These are phyloP conservation scores for Pseudonitzschia pungens DNA, from an alignment of 108 stramenopile genomes.

Conservation along the genomic window DNA sequence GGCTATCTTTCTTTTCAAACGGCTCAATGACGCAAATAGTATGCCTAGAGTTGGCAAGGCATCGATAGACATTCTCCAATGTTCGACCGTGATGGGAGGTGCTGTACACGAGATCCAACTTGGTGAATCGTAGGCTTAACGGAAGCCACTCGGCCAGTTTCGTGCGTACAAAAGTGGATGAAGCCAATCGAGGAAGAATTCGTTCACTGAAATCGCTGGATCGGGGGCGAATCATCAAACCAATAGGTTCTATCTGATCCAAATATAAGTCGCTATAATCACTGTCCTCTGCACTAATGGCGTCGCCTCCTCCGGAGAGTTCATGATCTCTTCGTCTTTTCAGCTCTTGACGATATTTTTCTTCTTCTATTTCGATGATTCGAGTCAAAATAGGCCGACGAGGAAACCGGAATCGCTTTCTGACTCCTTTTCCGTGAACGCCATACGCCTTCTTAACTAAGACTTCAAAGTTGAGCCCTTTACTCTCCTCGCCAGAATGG, in stretches of 20 bases:
- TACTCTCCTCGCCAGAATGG: constrained; percentile 6
- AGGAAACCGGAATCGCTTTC: constrained; percentile 64
- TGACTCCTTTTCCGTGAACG: constrained; percentile 47
- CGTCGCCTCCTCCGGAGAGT: constrained; percentile 7
- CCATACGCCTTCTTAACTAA: constrained; percentile 69
- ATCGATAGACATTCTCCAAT: constrained; percentile 65
- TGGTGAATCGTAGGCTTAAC: constrained; percentile 57
- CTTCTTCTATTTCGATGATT: constrained; percentile 70
- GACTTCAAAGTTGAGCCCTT: constrained; percentile 53
- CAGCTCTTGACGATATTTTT: constrained; percentile 45
- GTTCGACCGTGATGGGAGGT: constrained; percentile 80
- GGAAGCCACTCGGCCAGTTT: constrained; percentile 76
- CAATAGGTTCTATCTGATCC: constrained; percentile 21
- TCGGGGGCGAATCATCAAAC: constrained; percentile 17
- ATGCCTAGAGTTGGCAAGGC: constrained; percentile 51
- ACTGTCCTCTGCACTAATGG: not conserved
- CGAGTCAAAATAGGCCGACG: constrained; percentile 61
- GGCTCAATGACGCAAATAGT: constrained; percentile 73
- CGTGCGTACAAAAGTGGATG: constrained; percentile 49
- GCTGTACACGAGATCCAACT: constrained; percentile 76
- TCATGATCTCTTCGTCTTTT: constrained; percentile 21
- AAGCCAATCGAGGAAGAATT: constrained; percentile 40
- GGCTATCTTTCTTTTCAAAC: constrained; percentile 15
- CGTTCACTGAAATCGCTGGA: constrained; percentile 23
- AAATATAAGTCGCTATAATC: constrained; percentile 25